Evolutionary conservation across 1,284 basidiomycete genomes (phyloP), one percentile per base, ranked within the genome.

Genomic region (Macrocystidia cucumis): DNA sequence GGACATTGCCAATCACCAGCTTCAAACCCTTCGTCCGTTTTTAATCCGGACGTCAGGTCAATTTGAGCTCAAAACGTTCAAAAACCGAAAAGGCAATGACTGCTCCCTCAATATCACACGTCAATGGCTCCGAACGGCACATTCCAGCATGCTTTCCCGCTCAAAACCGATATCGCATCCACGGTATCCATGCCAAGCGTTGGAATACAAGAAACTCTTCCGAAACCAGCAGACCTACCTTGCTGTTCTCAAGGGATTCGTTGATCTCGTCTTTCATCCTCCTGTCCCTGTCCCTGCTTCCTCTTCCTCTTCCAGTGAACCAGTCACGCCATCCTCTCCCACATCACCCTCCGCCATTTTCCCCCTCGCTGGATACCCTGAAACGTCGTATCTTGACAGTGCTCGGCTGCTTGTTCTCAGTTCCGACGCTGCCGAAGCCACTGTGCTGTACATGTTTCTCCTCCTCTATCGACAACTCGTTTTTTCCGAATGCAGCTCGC

Each of bases 1-100:
- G 89, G 91, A 96, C 57, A 91, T 95, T 46, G 91, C 91, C 25
- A 96, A 96, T 55, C 91, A 95, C 60, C 91, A 95, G 62, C 74
- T 95, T 13, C 84, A 91, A 54, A 81, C 86, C 19, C 70, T 92
- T 11, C 81, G 90, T 37, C 87, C 89, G 11, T 89, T 82, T 61
- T 73, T 96, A 41, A 73, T 90, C 47, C 77, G 82, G 42, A 81
- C 82, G 22, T 84, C 91, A 0, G 78, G 80, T 25, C 74, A 81
- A 30, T 90, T 89, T 50, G 91, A 95, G 59, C 71, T 81, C 45
- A 75, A 77, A 46, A 79, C 79, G 39, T 90, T 93, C 62, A 73
- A 76, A 52, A 72, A 74, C 35, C 55, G 59, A n/a, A 60, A 60
- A 49, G 71, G 69, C 44, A 54, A 56, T 34, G 59, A 66, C 41